phyloP scores from a whole-genome alignment of 106 monocot genomes.

The Allium cepa region DNA sequence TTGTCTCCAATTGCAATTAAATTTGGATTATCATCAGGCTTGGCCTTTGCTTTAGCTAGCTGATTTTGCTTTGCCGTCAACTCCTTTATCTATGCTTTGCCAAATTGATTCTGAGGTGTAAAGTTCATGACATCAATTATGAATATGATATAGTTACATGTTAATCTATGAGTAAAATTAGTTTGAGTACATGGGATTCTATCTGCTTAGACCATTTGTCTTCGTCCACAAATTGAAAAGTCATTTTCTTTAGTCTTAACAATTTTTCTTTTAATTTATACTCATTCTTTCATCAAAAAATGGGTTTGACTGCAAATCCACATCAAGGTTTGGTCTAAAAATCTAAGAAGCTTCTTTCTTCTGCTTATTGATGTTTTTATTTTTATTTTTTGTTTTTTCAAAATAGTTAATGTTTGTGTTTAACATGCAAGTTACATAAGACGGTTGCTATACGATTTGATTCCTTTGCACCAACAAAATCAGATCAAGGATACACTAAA shows the following conservation, averaged over 20 bases:
- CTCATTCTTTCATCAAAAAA: slow-evolving; percentile 82
- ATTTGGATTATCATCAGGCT: slow-evolving; percentile 88
- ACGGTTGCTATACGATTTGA: no score
- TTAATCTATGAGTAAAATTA: neutral
- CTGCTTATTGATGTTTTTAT: slow-evolving; percentile 98
- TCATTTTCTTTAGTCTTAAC: slow-evolving; percentile 69
- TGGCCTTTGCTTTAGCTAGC: slow-evolving; percentile 86
- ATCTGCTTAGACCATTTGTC: slow-evolving; percentile 82
- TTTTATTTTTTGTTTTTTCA: no score
- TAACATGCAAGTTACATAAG: no score
- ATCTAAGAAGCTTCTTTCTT: slow-evolving; percentile 99
- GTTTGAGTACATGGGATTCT: slow-evolving; percentile 52
- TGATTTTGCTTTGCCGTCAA: slow-evolving; percentile 73
- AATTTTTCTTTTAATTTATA: slow-evolving; percentile 86
- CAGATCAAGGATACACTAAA: no score
- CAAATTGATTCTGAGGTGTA: slow-evolving; percentile 79
- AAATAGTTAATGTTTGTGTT: no score
- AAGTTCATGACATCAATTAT: neutral
- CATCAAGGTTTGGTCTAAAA: slow-evolving; percentile 82
- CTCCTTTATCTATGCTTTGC: slow-evolving; percentile 89
- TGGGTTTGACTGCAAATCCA: slow-evolving; percentile 28
- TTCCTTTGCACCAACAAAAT: no score
- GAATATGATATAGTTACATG: no score
- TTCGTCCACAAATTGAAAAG: slow-evolving; percentile 96
- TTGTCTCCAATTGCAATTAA: slow-evolving; percentile 77